Percentiles rank a stretch among this genome's conserved stretches.
phyloP scores from a whole-genome alignment of 495 filamentous ascomycete species.

The Chaetomium fimeti region DNA sequence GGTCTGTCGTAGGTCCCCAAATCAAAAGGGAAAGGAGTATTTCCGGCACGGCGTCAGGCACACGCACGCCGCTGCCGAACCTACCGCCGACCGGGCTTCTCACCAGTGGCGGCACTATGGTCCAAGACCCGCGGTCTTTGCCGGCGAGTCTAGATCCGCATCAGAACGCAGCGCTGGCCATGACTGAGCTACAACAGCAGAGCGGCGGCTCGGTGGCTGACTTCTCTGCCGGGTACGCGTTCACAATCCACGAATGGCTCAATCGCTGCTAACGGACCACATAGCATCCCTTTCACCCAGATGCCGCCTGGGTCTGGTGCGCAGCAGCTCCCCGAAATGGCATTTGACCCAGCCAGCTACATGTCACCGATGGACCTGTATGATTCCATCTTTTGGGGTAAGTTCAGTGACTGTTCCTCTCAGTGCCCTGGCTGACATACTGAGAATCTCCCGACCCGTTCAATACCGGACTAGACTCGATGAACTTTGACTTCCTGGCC shows the following conservation, averaged over 20 bases:
- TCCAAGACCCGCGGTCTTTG: constrained; percentile 16
- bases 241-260: neutral
- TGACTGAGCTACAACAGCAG: constrained; percentile 57
- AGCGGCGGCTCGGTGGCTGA: constrained; percentile 44
- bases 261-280: neutral
- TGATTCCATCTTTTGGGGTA: constrained; percentile 60
- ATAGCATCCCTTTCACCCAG: constrained; percentile 24
- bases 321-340: constrained; percentile 41
- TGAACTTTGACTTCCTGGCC: constrained; percentile 54
- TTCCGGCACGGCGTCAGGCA: constrained; percentile 38
- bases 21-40: constrained; percentile 43
- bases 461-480: constrained; percentile 46
- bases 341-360: constrained; percentile 44
- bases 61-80: constrained; percentile 42
- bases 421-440: neutral
- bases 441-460: constrained; percentile 52
- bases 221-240: constrained; percentile 34
- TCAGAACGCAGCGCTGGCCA: constrained; percentile 55
- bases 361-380: constrained; percentile 60
- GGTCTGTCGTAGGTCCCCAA: constrained; percentile 43
- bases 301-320: constrained; percentile 26
- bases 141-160: constrained; percentile 42
- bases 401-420: constrained; percentile 22
- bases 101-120: constrained; percentile 8
- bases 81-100: constrained; percentile 13